Evolutionary conservation across 306 rosid genomes (phyloP), one percentile per base, ranked within the genome.

Genomic region (Vicia villosa): DNA sequence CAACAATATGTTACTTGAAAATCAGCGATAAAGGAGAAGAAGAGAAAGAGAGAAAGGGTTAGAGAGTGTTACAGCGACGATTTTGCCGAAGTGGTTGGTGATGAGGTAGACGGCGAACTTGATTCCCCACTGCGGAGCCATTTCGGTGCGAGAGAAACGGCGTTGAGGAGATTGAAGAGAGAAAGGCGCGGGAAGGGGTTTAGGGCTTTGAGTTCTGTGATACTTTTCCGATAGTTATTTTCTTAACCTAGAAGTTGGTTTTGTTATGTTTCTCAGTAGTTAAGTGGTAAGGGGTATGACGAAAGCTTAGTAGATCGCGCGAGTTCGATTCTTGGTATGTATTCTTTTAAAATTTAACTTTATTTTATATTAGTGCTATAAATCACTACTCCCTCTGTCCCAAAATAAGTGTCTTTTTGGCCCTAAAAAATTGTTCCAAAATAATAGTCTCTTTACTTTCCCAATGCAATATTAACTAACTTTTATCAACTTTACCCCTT

Each of bases 1-100:
- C 37, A 60, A 28, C 1, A 51, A 40, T 9, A 12, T n/a, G n/a
- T n/a, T n/a, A n/a, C n/a, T n/a, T 34, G 11, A 58, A 65, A 58
- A 65, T 40, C 30, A 17, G 22, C 5, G 21, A 20, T 2, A 12
- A 14, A 12, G 8, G 9, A 24, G 42, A 30, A 5, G 30, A 16
- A 55, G 46, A 58, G 41, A 15, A 4, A 34, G 59, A 56, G 40
- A 45, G 43, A 58, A 26, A 22, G 61, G 49, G 74, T 58, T 3
- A 30, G 20, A 49, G 69, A 65, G 24, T 24, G 51, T 47, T 83
- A 93, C 98, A 17, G 92, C 80, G 57, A 94, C 97, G 72, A 85
- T 79, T 51, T 76, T 88, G 60, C 96, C 98, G 84, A 94, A 94
- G 89, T 88, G 90, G 4, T 79, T 80, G 82, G 90, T 81, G 75